Evolutionary conservation across 1,284 basidiomycete genomes (phyloP), one percentile per base, ranked within the genome.

Genomic region (Ceratobasidium theobromae): DNA sequence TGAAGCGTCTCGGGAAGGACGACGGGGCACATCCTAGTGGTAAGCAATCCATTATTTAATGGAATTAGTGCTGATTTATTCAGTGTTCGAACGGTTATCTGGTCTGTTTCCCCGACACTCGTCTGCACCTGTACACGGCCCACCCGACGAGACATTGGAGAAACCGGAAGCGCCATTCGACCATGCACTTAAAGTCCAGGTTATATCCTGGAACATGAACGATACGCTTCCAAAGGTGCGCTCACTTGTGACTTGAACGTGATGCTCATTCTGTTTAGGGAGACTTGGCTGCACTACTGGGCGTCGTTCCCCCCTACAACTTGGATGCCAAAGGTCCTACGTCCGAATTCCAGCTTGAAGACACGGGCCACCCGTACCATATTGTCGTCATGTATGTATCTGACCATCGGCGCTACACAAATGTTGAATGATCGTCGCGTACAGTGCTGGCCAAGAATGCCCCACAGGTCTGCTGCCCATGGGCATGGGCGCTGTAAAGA

Each of bases 361-460:
- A 79, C 16, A 9, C 57, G 27, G 73, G 73, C 18, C 91, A 93
- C 75, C 89, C 89, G 5, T 93, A 91, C 74, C 91, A 93, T 75
- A 76, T 93, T 16, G 78, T 93, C 21, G 84, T 93, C 23, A 82
- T 93, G 88, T 88, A 72, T 74, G 86, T 77, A 11, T 2, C 40
- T 32, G 35, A 53, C 43, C 32, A 25, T 38, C n/a, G 46, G 28
- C 35, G 27, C 27, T 65, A 14, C 55, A 38, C 16, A 16, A 38
- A 8, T 8, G 66, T 38, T 43, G 60, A 18, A 23, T 68, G 40
- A 60, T n/a, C 66, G 54, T 21, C 21, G 28, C 66, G 40, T 52
- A 43, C 48, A 90, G 88, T 66, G 91, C 90, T 28, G 91, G 90
- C 18, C 91, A 93, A 74, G 89, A 91, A 78, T 91, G 89, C 72